Conservation (phyloP, 129 eudicot genomes). For the Helichrysum umbraculigerum region DNA sequence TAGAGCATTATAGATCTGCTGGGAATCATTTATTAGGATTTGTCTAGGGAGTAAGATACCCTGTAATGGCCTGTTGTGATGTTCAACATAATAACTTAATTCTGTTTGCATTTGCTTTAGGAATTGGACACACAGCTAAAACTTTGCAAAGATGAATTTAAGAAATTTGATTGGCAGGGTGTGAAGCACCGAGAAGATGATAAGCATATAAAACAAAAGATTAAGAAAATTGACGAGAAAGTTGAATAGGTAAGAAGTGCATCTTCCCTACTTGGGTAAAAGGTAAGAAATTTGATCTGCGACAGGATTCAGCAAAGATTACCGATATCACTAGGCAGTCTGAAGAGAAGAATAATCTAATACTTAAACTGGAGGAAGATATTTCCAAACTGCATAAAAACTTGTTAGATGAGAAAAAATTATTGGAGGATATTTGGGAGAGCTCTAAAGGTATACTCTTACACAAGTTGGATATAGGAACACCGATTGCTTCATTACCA, state of each 20-base stretch:
- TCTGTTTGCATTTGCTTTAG: constrained; percentile 40
- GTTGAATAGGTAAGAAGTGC: constrained; percentile 60
- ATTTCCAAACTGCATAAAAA: constrained; percentile 68
- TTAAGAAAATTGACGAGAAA: constrained; percentile 83
- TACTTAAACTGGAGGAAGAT: constrained; percentile 76
- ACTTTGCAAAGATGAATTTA: constrained; percentile 71
- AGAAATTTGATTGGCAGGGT: constrained; percentile 91
- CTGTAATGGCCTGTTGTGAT: background rate
- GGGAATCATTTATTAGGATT: background rate
- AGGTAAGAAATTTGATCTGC: background rate
- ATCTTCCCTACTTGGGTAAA: background rate
- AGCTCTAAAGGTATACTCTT: constrained; percentile 64
- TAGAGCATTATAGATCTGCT: no score
- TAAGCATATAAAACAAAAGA: constrained; percentile 81
- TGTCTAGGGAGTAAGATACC: background rate
- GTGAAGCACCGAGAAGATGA: constrained; percentile 83
- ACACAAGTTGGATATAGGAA: background rate
- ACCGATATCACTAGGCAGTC: constrained; percentile 60
- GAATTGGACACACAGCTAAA: constrained; percentile 65
- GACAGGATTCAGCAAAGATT: constrained; percentile 72
- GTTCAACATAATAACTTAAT: background rate
- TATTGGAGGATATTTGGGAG: constrained; percentile 78
- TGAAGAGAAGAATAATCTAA: constrained; percentile 59
- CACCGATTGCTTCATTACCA: background rate
- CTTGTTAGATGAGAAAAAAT: constrained; percentile 67